Base-by-base conservation (phyloP, 129 eudicot species). In the Deinandra increscens region DNA sequence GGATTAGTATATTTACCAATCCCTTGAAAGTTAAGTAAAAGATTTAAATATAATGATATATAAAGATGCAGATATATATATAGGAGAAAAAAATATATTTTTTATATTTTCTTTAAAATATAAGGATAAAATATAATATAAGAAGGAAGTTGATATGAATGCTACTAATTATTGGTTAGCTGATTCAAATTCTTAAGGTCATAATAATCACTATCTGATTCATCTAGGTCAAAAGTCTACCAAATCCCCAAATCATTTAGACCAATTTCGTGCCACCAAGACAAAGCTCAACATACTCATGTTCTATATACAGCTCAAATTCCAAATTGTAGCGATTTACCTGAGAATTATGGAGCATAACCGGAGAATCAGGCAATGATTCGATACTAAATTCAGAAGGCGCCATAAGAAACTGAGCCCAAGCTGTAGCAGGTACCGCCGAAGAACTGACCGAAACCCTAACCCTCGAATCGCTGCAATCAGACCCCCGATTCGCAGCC, bases 261-360 rank as follows among this genome's bases (percentile, higher is more conserved):
- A 50, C 26, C 23, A 71, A 58, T 58, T 36, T 33, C 74, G 17
- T 34, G 11, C 43, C 18, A 71, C 13, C 58, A 42, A 43, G 26
- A 23, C 58, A 29, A 42, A 71, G 4, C 33, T 68, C 23, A 69
- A 54, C 26, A 67, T 3, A 58, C 18, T 55, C 66, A 5, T 9
- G 48, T 29, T 18, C 31, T 18, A 71, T 33, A 17, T 29, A 18
- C 5, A 31, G 18, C 46, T 49, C n/a, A 42, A 26, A 26, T 43
- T 7, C 36, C 17, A 17, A 3, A 50, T 36, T 33, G 13, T 6
- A 72, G 3, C 9, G 10, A 17, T 15, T 68, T 69, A 87, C 95
- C 90, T 79, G 90, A 62, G 80, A 58, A 84, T 84, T 84, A 11
- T 84, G 83, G 39, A 86, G 80, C 87, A 89, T 73, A 56, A 86